Conservation (phyloP, 768 basidiomycete species). For the Daedaleopsis nitida region DNA sequence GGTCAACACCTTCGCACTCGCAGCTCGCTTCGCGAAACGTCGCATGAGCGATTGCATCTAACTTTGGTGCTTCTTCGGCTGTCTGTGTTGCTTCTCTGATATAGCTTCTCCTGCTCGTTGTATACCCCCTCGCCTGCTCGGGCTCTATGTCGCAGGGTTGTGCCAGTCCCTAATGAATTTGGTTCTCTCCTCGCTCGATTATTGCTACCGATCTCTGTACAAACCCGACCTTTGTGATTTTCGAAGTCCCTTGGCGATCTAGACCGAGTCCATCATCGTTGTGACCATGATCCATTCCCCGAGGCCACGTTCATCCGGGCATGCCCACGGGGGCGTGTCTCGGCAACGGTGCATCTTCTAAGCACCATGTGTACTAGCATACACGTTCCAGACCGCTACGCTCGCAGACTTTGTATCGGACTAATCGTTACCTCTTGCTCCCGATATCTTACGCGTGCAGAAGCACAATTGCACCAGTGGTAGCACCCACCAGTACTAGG, state of each 20-base stretch:
- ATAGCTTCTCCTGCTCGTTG: not conserved
- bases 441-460: no score
- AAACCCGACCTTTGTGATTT: not conserved
- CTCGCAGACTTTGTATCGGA: no score
- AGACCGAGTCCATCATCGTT: not conserved
- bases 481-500: no score
- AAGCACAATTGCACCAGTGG: no score
- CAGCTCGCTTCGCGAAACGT: not conserved
- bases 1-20: not conserved
- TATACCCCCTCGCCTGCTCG: not conserved
- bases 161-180: not conserved
- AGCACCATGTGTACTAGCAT: not conserved
- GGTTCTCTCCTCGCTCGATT: not conserved
- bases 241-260: not conserved
- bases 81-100: not conserved
- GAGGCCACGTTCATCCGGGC: not conserved
- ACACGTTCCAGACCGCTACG: no score
- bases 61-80: not conserved
- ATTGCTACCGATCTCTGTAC: not conserved
- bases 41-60: not conserved
- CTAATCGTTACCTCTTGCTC: no score
- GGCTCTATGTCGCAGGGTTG: not conserved
- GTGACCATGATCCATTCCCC: no score
- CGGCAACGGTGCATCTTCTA: not conserved
- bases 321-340: not conserved